These are phyloP conservation scores for Dactylellina haptotyla DNA, from an alignment of 2,329 filamentous ascomycete species.

Conservation along the genomic window DNA sequence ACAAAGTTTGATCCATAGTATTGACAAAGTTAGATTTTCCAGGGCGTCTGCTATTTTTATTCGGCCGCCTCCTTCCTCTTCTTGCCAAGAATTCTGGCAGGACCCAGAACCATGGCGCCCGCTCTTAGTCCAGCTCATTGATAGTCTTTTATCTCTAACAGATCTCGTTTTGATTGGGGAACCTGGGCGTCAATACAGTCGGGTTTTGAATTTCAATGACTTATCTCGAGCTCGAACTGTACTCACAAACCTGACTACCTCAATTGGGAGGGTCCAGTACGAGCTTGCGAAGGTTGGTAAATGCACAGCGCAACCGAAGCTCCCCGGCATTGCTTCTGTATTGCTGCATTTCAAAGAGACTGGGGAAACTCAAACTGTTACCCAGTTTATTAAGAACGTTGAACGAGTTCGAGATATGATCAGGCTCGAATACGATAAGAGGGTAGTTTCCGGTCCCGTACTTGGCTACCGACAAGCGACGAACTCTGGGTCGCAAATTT, in stretches of 20 bases:
- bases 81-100: neutral
- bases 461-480: no score
- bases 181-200: neutral
- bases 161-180: neutral
- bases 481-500: no score
- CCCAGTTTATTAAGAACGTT: slow-evolving; percentile 15
- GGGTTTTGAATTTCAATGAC: neutral
- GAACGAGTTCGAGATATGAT: slow-evolving; percentile 2
- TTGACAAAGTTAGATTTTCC: neutral
- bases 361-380: neutral
- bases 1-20: slow-evolving; percentile 5
- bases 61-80: slow-evolving; percentile 1
- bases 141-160: neutral
- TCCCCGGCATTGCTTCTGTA: neutral
- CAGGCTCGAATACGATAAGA: neutral
- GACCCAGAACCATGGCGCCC: neutral
- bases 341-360: neutral
- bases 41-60: slow-evolving; percentile 6
- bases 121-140: neutral
- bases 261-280: neutral
- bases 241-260: neutral
- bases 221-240: neutral
- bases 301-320: neutral
- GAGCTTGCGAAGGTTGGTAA: neutral
- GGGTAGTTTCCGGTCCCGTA: no score